Base-by-base conservation (phyloP, 1,284 basidiomycete species). In the Ustilago shanxiensis region DNA sequence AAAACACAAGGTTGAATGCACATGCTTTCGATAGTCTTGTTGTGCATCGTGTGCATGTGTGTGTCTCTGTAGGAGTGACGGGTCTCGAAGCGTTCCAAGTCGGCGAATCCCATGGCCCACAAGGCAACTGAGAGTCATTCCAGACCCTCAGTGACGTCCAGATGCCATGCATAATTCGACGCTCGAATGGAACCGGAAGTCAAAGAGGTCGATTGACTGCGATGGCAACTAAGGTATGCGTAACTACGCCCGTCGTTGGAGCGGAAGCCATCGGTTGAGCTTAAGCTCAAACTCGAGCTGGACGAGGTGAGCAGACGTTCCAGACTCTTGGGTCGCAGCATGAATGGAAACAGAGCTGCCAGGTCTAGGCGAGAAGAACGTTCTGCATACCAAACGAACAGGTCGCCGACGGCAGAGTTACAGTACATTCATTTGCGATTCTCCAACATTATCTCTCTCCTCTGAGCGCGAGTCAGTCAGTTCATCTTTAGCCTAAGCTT, bases 221-320 rank as follows among this genome's bases (percentile, higher is more conserved):
- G 41, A 20, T 33, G 6, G 31, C 31, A 33, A 33, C 6, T 6
- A 5, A n/a, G 6, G 6, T 4, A 8, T 49, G 47, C 26, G 47
- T 49, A 49, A 49, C 22, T 49, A 49, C 47, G 26, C 22, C 41
- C 11, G 41, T 44, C 41, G 41, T n/a, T n/a, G n/a, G n/a, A n/a
- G n/a, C n/a, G n/a, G n/a, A n/a, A n/a, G n/a, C 41, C 3, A 33
- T n/a, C n/a, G 41, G n/a, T 20, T n/a, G 47, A 49, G 13, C 3
- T 26, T 14, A 16, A 26, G 47, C 47, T 49, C 26, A 24, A n/a
- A 24, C 22, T 49, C 26, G 24, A 28, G 47, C 47, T 14, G 10
- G 20, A 47, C 14, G 11, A 13, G 45, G n/a, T 16, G 14, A 4
- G 10, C 6, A 47, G n/a, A 14, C 9, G 47, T 49, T 49, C 47